Base-by-base conservation (phyloP, 208 protist genomes). In the Spongospora subterranea region DNA sequence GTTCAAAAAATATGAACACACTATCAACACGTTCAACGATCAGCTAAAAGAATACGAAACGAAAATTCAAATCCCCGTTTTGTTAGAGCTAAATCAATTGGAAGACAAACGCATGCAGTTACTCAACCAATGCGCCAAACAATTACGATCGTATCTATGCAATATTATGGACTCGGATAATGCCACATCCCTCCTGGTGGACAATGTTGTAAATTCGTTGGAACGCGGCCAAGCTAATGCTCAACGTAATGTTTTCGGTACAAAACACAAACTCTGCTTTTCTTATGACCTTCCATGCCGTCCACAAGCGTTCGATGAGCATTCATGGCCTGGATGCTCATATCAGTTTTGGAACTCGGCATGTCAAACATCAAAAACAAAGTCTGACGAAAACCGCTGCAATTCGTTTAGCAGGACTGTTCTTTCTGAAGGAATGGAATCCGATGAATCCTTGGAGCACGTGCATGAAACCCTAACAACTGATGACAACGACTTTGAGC, bases 321-420 rank as follows among this genome's bases (percentile, higher is more conserved):
- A 82, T 82, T 40, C 71, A 43, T 82, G 71, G 71, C 71, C 71
- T 35, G 71, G 71, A 82, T 39, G 71, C n/a, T 43, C 71, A 43
- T 6, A 17, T 39, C n/a, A 39, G 71, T 6, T 82, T 43, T 82
- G 71, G 71, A 39, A 60, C 50, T 29, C 6, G 50, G 50, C 13
- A 60, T 29, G 50, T n/a, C n/a, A n/a, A n/a, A n/a, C n/a, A n/a
- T n/a, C n/a, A n/a, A n/a, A n/a, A n/a, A n/a, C n/a, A n/a, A n/a
- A n/a, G n/a, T n/a, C n/a, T n/a, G n/a, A n/a, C n/a, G n/a, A n/a
- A n/a, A n/a, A n/a, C n/a, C n/a, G n/a, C n/a, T n/a, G n/a, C n/a
- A n/a, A n/a, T n/a, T n/a, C n/a, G n/a, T n/a, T n/a, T n/a, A n/a
- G n/a, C n/a, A n/a, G n/a, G n/a, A n/a, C n/a, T n/a, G n/a, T n/a